A percentile compares a stretch with the other conserved stretches of the same genome.
Evolutionary conservation across 345 rosid species (phyloP).

Genomic region (Populus davidiana): DNA sequence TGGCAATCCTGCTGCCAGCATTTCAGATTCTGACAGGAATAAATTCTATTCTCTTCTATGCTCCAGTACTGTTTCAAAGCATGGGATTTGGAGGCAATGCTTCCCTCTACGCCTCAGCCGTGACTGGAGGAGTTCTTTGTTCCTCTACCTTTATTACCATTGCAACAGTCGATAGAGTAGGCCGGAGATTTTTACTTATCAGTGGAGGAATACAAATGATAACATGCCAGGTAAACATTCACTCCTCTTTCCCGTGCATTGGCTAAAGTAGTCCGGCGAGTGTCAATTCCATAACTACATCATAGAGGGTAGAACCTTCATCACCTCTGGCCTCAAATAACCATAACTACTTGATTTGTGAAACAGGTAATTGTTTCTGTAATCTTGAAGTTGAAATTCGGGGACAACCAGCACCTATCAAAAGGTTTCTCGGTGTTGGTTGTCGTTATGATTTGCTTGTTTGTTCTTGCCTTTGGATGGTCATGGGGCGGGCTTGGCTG

Average conservation of each 20-base stretch:
- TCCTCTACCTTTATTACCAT: constrained; percentile 82
- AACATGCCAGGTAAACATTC: constrained; percentile 57
- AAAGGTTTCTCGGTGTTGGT: constrained; percentile 61
- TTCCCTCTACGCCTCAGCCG: constrained; percentile 79
- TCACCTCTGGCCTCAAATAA: neutral
- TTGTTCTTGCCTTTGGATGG: constrained; percentile 92
- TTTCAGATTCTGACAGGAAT: constrained; percentile 95
- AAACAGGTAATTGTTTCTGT: constrained; percentile 63
- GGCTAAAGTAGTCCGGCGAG: neutral
- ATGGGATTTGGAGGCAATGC: constrained; percentile 89
- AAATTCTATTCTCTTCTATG: constrained; percentile 89
- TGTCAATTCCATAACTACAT: neutral
- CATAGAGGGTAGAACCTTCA: neutral
- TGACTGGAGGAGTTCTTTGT: constrained; percentile 88
- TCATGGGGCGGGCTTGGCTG: constrained; percentile 98
- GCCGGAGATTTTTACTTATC: constrained; percentile 72
- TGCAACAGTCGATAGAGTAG: constrained; percentile 65
- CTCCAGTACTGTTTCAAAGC: constrained; percentile 82
- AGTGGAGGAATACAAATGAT: constrained; percentile 89
- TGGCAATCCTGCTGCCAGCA: constrained; percentile 78
- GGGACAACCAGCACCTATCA: constrained; percentile 58
- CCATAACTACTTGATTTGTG: neutral
- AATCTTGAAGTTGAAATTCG: constrained; percentile 78
- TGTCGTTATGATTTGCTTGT: constrained; percentile 71
- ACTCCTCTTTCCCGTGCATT: neutral